Base-by-base conservation (phyloP, 768 basidiomycete genomes). In the Pleurotus djamor region DNA sequence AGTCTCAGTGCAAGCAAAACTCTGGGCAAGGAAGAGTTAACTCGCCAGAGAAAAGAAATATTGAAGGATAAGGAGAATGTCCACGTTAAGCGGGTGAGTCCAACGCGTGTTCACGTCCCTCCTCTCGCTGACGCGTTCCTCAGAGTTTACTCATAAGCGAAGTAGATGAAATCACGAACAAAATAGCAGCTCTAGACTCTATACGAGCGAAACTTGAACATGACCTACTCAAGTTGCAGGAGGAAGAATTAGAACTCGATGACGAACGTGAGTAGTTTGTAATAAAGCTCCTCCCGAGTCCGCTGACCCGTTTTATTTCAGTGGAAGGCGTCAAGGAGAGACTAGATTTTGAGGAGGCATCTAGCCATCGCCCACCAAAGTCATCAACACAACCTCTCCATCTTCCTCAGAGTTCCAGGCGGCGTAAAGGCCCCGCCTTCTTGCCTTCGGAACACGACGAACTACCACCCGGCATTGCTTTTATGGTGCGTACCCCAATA, bases 391-490 rank as follows among this genome's bases (percentile, higher is more conserved):
- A 75, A 37, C 73, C 76, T 54, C 67, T 79, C 48, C 83, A 79
- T 66, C 69, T 80, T 41, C 80, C 78, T 12, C 78, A 80, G 28
- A 88, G 85, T 62, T 88, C 89, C 33, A 82, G 91, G 48, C 74
- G 90, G 66, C 79, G 88, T 55, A 90, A 87, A 82, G 87, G 96
- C 2, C 96, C 96, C 0, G 92, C 92, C 14, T 98, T 99, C 78
- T 71, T 99, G 49, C 97, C 97, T 4, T 97, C 95, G 14, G 97
- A 98, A 70, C 97, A 99, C 65, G 94, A 95, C 65, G 94, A 97
- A 56, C 79, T 99, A 34, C 97, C 97, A 7, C 84, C 88, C 6
- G 94, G 94, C 1, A 86, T 98, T 4, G 97, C 96, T 10, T 99
- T 99, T 75, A 98, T 99, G 96, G 94, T 93, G 73, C 64, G 66